Base-by-base conservation (phyloP, 306 rosid genomes). In the Lotus japonicus region DNA sequence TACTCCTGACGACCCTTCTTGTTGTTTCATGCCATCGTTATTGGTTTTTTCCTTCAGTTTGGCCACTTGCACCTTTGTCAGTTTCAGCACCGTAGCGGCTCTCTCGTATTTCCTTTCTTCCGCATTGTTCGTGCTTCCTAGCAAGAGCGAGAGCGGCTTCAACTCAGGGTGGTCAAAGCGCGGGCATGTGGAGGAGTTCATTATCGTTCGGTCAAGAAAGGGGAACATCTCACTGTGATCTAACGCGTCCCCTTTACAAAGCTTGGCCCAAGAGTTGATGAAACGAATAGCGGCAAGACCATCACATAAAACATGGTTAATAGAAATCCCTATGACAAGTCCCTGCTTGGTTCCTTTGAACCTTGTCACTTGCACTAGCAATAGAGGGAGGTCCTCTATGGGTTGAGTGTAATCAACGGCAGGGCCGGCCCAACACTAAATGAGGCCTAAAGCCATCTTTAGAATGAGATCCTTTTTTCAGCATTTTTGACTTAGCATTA, bases 231-330 rank as follows among this genome's bases (percentile, higher is more conserved):
- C 66, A 9, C 14, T 10, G 1, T 38, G 6, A 10, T 16, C 55
- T 12, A 55, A 14, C 2, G 8, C 4, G 0, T 42, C 54, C 4
- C 64, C 64, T 2, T 55, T 62, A 12, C 42, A 8, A 5, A 69
- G 8, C 74, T 55, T 69, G 5, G 64, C 74, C 74, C 74, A 69
- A 9, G 74, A 2, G 55, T 69, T 69, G 28, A 69, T 43, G 65
- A 69, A 69, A 5, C 15, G 21, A 11, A 52, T 9, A 14, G 17
- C 33, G 51, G n/a, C n/a, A n/a, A n/a, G n/a, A n/a, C n/a, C n/a
- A n/a, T n/a, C n/a, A n/a, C n/a, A n/a, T n/a, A n/a, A 5, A 1
- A 9, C 26, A 28, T 72, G 70, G 26, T 8, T 61, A 1, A 61
- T 1, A 36, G 63, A 11, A 2, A 17, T 9, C 10, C 70, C 70